phyloP scores from a whole-genome alignment of 2,329 filamentous ascomycete genomes.

The Ophiostoma montium region DNA sequence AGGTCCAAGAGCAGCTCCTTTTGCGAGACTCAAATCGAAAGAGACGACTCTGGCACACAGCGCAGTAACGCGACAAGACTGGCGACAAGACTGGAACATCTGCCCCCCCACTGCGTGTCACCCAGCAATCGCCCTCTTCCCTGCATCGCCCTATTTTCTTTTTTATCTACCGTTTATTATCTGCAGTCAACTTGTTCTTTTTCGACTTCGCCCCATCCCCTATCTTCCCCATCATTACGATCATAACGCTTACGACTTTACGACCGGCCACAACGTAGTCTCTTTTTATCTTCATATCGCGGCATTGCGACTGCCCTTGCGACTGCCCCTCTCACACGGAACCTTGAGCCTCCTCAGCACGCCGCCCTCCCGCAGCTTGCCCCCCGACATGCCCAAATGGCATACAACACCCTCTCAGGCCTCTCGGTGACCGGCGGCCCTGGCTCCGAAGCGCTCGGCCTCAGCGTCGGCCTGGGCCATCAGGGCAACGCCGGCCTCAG shows the following conservation, averaged over 20 bases:
- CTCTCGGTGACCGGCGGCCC: constrained; percentile 29
- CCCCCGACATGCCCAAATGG: constrained; percentile 28
- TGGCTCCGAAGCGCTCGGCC: constrained; percentile 30
- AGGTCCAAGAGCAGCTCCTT: too few species aligned
- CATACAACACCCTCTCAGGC: constrained; percentile 42
- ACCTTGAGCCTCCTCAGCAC: neutral
- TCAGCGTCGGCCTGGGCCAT: constrained; percentile 30
- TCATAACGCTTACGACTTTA: neutral
- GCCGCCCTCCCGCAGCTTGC: neutral
- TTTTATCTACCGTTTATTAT: neutral
- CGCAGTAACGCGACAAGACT: neutral
- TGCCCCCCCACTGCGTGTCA: neutral
- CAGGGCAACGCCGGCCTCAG: constrained; percentile 20
- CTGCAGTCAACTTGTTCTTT: neutral
- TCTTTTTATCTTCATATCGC: too few species aligned
- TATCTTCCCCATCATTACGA: neutral
- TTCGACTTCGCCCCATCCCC: neutral
- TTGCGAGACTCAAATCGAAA: too few species aligned
- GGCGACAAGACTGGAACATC: neutral
- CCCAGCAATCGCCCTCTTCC: neutral
- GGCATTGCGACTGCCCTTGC: neutral
- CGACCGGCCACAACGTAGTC: too few species aligned
- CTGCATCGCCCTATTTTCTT: neutral
- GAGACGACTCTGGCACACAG: neutral
- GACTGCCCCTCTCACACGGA: neutral